Base-by-base conservation (phyloP, 2,329 filamentous ascomycete genomes). In the Clarireedia hainanense region DNA sequence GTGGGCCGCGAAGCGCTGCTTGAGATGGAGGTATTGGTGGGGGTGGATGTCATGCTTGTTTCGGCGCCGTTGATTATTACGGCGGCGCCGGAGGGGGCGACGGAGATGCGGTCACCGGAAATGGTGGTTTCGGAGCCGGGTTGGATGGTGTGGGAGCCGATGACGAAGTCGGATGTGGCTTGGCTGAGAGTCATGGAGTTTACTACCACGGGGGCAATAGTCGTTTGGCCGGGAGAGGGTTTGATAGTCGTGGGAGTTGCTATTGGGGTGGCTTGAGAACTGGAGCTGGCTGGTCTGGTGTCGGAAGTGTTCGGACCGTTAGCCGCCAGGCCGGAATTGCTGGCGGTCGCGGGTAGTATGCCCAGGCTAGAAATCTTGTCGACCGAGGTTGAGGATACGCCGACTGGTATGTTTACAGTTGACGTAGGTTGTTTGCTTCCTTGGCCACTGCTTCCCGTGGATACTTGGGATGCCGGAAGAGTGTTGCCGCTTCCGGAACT, bases 41-140 rank as follows among this genome's bases (percentile, higher is more conserved):
- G 15, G 5, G 60, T 54, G n/a, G 47, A 51, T 2, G 52, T 58
- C 3, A 10, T 34, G 30, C 30, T 34, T 12, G 30, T 9, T 34
- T 34, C 30, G 6, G 47, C 57, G 6, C 50, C 51, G 37, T 66
- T 65, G 30, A 65, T 57, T 3, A 63, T 58, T 4, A 67, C 56
- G 3, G 58, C 61, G 10, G 53, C 51, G 30, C 60, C 61, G 5
- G 56, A 56, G 6, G 64, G 47, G 1, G 58, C 58, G 2, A 65
- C 9, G 20, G 63, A 64, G 23, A 66, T 61, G 12, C 57, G 52
- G 49, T 65, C 55, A 0, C 63, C 63, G 20, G 57, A 56, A 2
- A 63, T 50, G 1, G 64, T 65, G 39, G 64, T 55, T n/a, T 56
- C 59, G n/a, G 59, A 62, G 7, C 62, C 65, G 5, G 61, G 64